Evolutionary conservation across 345 rosid species (phyloP).

Genomic region (Eucalyptus virginea): DNA sequence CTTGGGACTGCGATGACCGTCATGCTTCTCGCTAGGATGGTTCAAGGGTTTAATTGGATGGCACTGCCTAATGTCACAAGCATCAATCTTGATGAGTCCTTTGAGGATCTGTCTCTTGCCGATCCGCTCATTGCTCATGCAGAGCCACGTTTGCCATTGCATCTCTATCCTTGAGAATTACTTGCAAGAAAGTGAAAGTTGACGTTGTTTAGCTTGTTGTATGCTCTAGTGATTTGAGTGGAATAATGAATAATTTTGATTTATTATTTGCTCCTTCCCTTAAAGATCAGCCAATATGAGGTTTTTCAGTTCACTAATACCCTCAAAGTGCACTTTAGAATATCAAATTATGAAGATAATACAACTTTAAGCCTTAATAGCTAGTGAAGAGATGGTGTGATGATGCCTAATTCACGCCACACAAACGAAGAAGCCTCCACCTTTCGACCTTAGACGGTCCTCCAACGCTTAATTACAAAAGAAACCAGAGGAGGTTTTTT

Average conservation of each 20-base stretch:
- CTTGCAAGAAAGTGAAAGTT: neutral
- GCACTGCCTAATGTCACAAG: slow-evolving; percentile 1
- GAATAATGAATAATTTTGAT: neutral
- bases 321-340: neutral
- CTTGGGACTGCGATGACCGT: slow-evolving; percentile 34
- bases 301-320: neutral
- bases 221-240: neutral
- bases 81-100: slow-evolving; percentile 12
- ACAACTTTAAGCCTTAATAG: neutral
- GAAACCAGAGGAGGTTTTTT: neutral
- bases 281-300: neutral
- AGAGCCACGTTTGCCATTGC: slow-evolving; percentile 13
- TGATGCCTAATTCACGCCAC: neutral
- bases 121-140: slow-evolving; percentile 16
- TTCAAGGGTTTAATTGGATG: slow-evolving; percentile 36
- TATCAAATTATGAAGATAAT: neutral
- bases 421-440: neutral
- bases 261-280: neutral
- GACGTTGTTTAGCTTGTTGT: neutral
- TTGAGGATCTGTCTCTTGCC: slow-evolving; percentile 6
- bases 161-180: slow-evolving; percentile 6
- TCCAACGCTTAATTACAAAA: neutral
- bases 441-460: neutral
- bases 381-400: neutral
- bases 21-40: slow-evolving; percentile 40